Evolutionary conservation across 305 asterid species (phyloP), one percentile per base, ranked within the genome.

Genomic region (Lippia alba): DNA sequence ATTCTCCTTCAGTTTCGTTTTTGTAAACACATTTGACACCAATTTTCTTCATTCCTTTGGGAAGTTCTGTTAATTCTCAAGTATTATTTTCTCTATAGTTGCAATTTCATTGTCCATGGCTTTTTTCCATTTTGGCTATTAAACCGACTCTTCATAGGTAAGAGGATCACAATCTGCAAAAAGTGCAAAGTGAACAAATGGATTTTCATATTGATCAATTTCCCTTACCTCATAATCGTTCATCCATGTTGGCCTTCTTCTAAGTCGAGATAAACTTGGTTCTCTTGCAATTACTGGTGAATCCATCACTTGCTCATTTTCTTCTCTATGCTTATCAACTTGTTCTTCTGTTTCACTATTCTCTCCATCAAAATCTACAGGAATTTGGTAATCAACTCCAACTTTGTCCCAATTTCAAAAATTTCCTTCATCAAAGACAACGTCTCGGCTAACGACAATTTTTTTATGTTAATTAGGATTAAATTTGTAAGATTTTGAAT

Each of bases 11-110:
- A 63, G 9, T 20, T 72, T 72, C 6, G 24, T n/a, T 72, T 20
- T 56, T 64, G 49, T 12, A 72, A 4, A 72, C 48, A 64, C 44
- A 63, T 40, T 71, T 72, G 4, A 72, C 67, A 24, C 34, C 32
- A 34, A 71, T 60, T 0, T 56, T 17, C 46, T 64, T 64, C 3
- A n/a, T 51, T 40, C 69, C 56, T 64, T 62, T 44, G 18, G 40
- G 69, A 48, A 45, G 50, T 9, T 45, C 5, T 6, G 50, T 45
- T 45, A 45, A 45, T 14, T 45, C 50, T 14, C 50, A 64, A 50
- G 57, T 44, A 3, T 46, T 11, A 64, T 64, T 64, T 6, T 20
- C 41, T 48, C 57, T 8, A 64, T 44, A 1, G 57, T 10, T 5
- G 15, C 56, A 64, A 64, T 45, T 24, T 62, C 57, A 17, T 18